phyloP scores from a whole-genome alignment of 352 stramenopile species.

The Phytophthora tubulina region DNA sequence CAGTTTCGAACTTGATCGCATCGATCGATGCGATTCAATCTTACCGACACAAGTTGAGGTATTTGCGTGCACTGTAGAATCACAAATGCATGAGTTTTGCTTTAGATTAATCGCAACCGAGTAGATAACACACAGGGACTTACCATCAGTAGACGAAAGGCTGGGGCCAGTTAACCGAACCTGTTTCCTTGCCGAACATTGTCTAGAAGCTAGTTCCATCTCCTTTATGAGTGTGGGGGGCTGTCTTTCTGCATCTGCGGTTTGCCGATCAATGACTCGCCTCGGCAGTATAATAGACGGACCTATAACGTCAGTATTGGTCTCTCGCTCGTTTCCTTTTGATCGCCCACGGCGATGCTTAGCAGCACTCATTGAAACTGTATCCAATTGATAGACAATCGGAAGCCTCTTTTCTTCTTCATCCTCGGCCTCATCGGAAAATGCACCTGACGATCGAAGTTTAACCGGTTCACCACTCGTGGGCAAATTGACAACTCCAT shows the following conservation, averaged over 20 bases:
- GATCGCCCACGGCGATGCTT: not conserved
- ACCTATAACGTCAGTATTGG: not conserved
- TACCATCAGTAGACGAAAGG: constrained; percentile 13
- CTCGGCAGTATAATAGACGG: not conserved
- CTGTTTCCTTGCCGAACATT: not conserved
- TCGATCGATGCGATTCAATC: constrained; percentile 9
- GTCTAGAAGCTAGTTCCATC: constrained; percentile 1
- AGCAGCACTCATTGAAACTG: too few relatives aligned
- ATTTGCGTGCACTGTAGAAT: constrained; percentile 1
- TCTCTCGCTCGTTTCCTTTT: not conserved
- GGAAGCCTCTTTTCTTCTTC: not conserved
- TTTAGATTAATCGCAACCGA: not conserved
- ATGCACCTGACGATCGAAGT: not conserved
- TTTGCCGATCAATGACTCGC: constrained; percentile 20
- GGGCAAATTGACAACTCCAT: constrained; percentile 10
- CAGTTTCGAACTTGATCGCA: not conserved
- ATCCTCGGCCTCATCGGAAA: not conserved
- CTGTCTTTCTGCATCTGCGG: constrained; percentile 27
- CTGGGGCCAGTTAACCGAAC: not conserved
- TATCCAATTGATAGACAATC: not conserved
- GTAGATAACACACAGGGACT: not conserved
- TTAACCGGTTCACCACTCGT: constrained; percentile 10
- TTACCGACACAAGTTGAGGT: constrained; percentile 2
- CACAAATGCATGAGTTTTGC: constrained; percentile 8
- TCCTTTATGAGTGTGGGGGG: constrained; percentile 12